Conservation (phyloP, 768 basidiomycete genomes). For the Suillus subluteus region DNA sequence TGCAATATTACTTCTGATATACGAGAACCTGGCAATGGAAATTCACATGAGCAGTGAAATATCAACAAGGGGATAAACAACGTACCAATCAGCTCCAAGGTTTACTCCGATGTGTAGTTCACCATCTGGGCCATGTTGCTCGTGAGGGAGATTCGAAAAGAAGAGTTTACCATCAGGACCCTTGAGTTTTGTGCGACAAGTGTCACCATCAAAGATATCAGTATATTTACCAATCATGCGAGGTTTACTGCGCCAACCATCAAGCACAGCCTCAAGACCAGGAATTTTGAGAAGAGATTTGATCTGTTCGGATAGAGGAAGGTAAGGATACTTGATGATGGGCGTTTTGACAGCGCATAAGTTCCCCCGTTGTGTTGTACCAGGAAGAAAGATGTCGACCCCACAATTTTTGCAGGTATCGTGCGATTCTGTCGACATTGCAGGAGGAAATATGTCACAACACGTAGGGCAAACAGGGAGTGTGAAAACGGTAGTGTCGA, state of each 20-base stretch:
- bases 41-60: too few species aligned
- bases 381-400: conserved; percentile 1
- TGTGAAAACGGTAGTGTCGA: conserved; percentile 20
- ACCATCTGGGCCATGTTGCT: conserved; percentile 18
- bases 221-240: conserved; percentile 17
- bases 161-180: conserved; percentile 31
- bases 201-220: conserved; percentile 33
- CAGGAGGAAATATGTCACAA: conserved; percentile 22
- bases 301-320: conserved; percentile 8
- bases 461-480: conserved; percentile 29
- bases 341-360: not conserved
- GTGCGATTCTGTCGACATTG: not conserved
- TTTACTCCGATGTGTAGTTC: conserved; percentile 34
- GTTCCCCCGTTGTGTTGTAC: conserved; percentile 6
- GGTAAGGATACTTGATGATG: conserved; percentile 13
- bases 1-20: conserved; percentile 35
- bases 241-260: conserved; percentile 15
- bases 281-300: conserved; percentile 20
- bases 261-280: conserved; percentile 29
- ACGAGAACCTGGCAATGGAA: conserved; percentile 35
- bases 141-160: conserved; percentile 22
- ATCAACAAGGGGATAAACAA: too few species aligned
- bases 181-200: conserved; percentile 21
- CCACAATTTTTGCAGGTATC: conserved; percentile 5
- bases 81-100: conserved; percentile 35